Evolutionary conservation across 2,329 filamentous ascomycete genomes (phyloP), one percentile per base, ranked within the genome.

Genomic region (Nigrospora osmanthi): DNA sequence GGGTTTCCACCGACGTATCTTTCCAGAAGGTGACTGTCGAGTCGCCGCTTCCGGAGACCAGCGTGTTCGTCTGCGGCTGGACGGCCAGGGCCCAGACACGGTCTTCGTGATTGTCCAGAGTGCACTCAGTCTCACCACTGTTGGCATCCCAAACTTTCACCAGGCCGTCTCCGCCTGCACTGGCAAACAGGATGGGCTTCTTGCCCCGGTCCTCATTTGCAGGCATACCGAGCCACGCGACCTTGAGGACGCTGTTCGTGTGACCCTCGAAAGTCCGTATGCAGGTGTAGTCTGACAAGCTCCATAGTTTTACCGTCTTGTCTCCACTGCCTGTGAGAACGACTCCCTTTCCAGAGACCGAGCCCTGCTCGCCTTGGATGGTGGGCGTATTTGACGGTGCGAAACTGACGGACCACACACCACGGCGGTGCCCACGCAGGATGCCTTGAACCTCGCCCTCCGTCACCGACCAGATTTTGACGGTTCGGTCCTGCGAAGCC

Each of bases 261-360:
- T 98, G 93, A 0, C 93, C 93, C 65, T 98, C 94, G 45, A 97
- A 93, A 0, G 93, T 97, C 46, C 91, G 76, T 38, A 98, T 71
- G 65, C 93, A 98, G 52, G 82, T 88, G 66, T 96, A 98, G 65
- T 95, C 90, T 2, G 84, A 78, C 49, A 98, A 71, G 61, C 80
- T 96, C 94, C 94, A 98, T 11, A 98, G 76, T 63, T 95, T 94
- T 58, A 97, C 79, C 0, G 89, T 97, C 68, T 96, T 96, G 65
- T 98, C 93, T 58, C 91, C 93, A 54, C 88, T 94, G 33, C 89
- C 93, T 0, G 93, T 97, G 28, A 95, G 76, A 12, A 95, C 73
- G 38, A 95, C 75, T 3, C 91, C 91, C 60, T 88, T 88, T 44
- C 80, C 84, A 42, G 85, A 86, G 11, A 85, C 80, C 4, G 81